These are phyloP conservation scores for Hansenula lynferdii DNA, from an alignment of 1,139 yeast species.

Conservation along the genomic window DNA sequence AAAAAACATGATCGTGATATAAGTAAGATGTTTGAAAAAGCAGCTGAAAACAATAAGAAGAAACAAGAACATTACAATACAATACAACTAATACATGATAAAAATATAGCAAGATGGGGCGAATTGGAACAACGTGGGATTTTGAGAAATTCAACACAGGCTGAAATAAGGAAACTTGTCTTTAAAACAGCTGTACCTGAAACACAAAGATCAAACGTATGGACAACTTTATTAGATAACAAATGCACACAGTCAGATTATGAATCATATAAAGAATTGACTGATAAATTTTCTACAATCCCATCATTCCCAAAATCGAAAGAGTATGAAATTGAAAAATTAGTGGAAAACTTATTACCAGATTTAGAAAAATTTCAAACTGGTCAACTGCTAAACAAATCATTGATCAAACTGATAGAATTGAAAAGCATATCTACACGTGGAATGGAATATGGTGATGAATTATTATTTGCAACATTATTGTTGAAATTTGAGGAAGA, in stretches of 20 bases:
- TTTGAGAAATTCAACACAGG: conserved; percentile 31
- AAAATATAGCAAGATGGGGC: conserved; percentile 32
- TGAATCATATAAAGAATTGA: conserved; percentile 25
- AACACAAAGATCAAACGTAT: conserved; percentile 28
- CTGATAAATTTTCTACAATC: conserved; percentile 10
- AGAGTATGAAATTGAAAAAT: conserved; percentile 23
- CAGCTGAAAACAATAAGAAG: conserved; percentile 40
- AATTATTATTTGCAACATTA: conserved; percentile 17
- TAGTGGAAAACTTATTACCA: conserved; percentile 15
- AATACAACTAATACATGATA: conserved; percentile 25
- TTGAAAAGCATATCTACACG: conserved; percentile 19
- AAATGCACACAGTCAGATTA: conserved; percentile 20
- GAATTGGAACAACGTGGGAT: conserved; percentile 33
- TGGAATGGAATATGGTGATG: conserved; percentile 22
- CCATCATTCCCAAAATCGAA: conserved; percentile 6
- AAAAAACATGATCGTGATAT: conserved; percentile 53
- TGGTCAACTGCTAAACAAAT: not conserved
- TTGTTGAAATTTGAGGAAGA: conserved; percentile 18
- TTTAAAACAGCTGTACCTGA: conserved; percentile 35
- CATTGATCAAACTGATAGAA: conserved; percentile 7
- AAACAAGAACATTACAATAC: conserved; percentile 29
- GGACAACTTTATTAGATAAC: conserved; percentile 25
- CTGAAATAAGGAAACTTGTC: conserved; percentile 34
- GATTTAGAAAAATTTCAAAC: conserved; percentile 1
- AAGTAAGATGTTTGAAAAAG: conserved; percentile 42